Evolutionary conservation across 768 basidiomycete genomes (phyloP).

Genomic region (Cubamyces lactineus): DNA sequence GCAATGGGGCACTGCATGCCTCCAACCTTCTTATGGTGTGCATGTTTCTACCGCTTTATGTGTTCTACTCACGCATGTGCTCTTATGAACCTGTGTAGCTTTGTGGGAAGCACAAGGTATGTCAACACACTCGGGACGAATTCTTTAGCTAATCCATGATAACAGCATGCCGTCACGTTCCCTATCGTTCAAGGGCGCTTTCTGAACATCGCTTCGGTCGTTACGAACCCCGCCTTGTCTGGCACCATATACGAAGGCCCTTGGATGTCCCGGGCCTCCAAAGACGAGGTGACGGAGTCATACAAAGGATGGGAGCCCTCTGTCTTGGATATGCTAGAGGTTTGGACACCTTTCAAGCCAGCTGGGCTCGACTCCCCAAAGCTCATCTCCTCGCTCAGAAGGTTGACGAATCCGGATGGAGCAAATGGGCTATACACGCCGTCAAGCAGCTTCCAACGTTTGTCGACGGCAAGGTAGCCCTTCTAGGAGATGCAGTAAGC

Average conservation of each 20-base stretch:
- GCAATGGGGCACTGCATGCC: not conserved
- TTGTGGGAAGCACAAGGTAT: conserved; percentile 17
- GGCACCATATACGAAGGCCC: conserved; percentile 11
- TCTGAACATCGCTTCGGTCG: conserved; percentile 8
- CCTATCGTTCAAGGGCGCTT: conserved; percentile 15
- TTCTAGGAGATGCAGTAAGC: conserved; percentile 55
- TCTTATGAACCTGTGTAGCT: not conserved
- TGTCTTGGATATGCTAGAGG: not conserved
- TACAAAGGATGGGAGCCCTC: conserved; percentile 14
- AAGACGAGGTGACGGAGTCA: not conserved
- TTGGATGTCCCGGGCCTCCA: not conserved
- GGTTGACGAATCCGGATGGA: conserved; percentile 36
- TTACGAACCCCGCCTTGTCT: not conserved
- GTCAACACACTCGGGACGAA: not conserved
- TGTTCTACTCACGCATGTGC: not conserved
- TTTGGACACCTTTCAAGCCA: not conserved
- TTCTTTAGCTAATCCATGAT: not conserved
- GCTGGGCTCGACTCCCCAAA: not conserved
- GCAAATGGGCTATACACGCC: conserved; percentile 47
- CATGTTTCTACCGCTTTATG: not conserved
- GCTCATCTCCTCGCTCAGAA: not conserved
- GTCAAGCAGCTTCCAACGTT: conserved; percentile 45
- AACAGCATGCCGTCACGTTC: conserved; percentile 15
- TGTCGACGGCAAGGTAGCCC: conserved; percentile 43
- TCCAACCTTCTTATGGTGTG: conserved; percentile 1